Evolutionary conservation across 108 stramenopile genomes (phyloP).

Genomic region (Fragilaria crotonensis): DNA sequence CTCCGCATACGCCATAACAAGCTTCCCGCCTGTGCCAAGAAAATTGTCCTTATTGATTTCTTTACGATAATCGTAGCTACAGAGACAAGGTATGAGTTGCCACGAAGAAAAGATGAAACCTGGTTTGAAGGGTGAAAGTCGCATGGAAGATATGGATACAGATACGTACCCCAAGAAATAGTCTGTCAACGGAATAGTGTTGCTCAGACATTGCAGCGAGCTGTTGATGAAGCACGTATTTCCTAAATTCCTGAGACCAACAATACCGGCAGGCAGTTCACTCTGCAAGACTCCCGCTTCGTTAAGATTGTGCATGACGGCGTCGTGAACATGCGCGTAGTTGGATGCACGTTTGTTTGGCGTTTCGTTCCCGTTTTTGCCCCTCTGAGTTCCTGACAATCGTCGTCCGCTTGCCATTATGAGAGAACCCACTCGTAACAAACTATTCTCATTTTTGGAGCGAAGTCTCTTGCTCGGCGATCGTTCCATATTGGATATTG

Average conservation of each 20-base stretch:
- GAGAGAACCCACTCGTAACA: no score
- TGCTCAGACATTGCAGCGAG: conserved; percentile 81
- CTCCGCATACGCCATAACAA: conserved; percentile 78
- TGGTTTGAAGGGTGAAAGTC: not conserved
- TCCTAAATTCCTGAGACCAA: conserved; percentile 91
- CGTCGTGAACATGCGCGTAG: conserved; percentile 40
- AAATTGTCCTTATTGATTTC: conserved; percentile 89
- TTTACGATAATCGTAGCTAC: conserved; percentile 46
- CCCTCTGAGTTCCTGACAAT: no score
- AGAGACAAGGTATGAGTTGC: conserved; percentile 18
- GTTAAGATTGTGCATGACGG: conserved; percentile 28
- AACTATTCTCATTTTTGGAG: no score
- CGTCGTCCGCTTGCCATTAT: no score
- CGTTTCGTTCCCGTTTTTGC: not conserved
- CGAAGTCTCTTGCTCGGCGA: no score
- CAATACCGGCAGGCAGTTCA: conserved; percentile 50
- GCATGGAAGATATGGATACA: not conserved
- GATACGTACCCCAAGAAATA: conserved; percentile 69
- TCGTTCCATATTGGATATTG: no score
- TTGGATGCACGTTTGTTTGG: conserved; percentile 22
- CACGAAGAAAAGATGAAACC: no score
- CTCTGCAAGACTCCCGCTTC: conserved; percentile 23
- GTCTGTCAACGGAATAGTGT: conserved; percentile 84
- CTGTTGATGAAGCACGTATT: conserved; percentile 97
- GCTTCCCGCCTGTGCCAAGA: conserved; percentile 70